Base-by-base conservation (phyloP, 192 early-diverging fungal species). In the Paraglomus brasilianum region DNA sequence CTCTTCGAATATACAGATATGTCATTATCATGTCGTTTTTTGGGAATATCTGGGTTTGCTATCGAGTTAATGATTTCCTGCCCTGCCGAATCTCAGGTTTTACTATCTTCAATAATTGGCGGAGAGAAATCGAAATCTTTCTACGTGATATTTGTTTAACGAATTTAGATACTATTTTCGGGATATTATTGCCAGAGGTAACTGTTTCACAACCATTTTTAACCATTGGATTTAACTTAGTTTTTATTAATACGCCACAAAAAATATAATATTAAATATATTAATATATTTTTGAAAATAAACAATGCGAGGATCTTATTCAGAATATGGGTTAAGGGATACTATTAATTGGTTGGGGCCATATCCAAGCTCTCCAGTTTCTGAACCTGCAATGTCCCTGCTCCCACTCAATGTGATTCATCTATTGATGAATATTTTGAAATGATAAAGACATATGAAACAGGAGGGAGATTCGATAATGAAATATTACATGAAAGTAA, bases 41-140 rank as follows among this genome's bases (percentile, higher is more conserved):
- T n/a, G n/a, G 59, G 22, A 62, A 62, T 62, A 62, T 62, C 59
- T 8, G n/a, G 59, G 41, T 62, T 62, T 62, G 38, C 59, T 62
- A 62, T 43, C n/a, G n/a, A 40, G 42, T 62, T 17, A 10, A 62
- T 62, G 46, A 62, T 40, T 7, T 62, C 59, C 46, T 11, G 59
- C n/a, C n/a, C n/a, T n/a, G n/a, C 38, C 42, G 3, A 62, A 62
- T 62, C 40, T 62, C 42, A 38, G 59, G 59, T 62, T 62, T 62
- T 44, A 55, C 52, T 55, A 55, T 55, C 52, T 55, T 17, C 52
- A 55, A 24, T 55, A 55, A 55, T 55, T 17, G 52, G 59, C 7
- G 8, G 42, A 62, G 13, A 62, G 41, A 43, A 17, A 62, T 43
- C 41, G 17, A 38, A 17, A 62, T 43, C 46, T 62, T 43, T 62